A percentile compares a stretch with the other conserved stretches of the same genome.
Conservation (phyloP, 345 rosid species). For the Eucalyptus melliodora region DNA sequence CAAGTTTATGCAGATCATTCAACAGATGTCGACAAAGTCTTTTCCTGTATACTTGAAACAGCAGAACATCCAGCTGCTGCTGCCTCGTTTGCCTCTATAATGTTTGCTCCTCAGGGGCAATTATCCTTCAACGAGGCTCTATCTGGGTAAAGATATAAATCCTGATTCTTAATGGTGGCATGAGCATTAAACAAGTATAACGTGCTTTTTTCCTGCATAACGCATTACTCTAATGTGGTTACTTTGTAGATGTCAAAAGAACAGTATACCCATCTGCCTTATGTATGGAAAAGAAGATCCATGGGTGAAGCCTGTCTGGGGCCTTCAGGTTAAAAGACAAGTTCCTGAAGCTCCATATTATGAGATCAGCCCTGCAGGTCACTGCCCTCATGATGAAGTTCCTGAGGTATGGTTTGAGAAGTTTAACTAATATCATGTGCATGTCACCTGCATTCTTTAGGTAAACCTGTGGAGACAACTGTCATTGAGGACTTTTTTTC, state of each 20-base stretch:
- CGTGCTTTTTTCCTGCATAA: not conserved
- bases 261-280: constrained; percentile 58
- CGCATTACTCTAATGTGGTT: not conserved
- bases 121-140: constrained; percentile 67
- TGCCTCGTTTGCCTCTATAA: constrained; percentile 84
- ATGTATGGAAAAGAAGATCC: constrained; percentile 95
- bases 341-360: constrained; percentile 76
- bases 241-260: constrained; percentile 42
- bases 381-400: constrained; percentile 99
- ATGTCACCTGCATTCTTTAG: not conserved
- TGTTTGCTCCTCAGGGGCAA: constrained; percentile 81
- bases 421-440: not conserved
- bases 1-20: constrained; percentile 92
- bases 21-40: constrained; percentile 70
- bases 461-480: not conserved
- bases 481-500: not conserved
- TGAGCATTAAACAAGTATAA: not conserved
- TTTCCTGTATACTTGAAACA: constrained; percentile 57
- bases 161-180: not conserved
- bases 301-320: constrained; percentile 96
- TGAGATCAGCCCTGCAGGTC: constrained; percentile 97
- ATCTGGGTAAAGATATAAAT: constrained; percentile 19
- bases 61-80: constrained; percentile 95
- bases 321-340: constrained; percentile 59
- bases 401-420: constrained; percentile 56